A percentile compares a stretch with the other conserved stretches of the same genome.
Conservation (phyloP, 169 alveolate species). For the Plasmodium berghei region DNA sequence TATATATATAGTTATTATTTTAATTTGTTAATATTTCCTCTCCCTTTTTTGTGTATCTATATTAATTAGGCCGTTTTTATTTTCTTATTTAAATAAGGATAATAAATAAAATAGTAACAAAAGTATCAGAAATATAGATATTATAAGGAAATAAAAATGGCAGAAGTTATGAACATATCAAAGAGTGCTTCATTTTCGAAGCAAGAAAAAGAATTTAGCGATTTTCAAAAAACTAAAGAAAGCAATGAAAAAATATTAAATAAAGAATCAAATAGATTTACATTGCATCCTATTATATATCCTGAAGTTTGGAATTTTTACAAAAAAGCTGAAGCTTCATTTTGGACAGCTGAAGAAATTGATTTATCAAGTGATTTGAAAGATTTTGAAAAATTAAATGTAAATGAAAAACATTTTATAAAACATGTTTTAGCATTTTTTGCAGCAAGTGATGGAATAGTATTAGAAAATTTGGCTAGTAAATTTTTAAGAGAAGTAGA, state of each 20-base stretch:
- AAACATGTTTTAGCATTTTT: conserved; percentile 97
- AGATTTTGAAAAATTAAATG: conserved; percentile 95
- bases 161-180: conserved; percentile 58
- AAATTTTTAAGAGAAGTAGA: conserved; percentile 95
- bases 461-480: conserved; percentile 97
- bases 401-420: conserved; percentile 94
- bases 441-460: conserved; percentile 99
- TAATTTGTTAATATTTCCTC: no score
- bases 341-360: conserved; percentile 99
- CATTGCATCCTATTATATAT: conserved; percentile 90
- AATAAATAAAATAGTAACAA: no score
- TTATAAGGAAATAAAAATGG: conserved; percentile 15
- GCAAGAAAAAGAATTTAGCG: conserved; percentile 71
- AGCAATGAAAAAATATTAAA: conserved; percentile 63
- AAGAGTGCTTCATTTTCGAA: conserved; percentile 38
- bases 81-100: no score
- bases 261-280: conserved; percentile 47
- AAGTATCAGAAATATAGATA: no score
- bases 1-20: no score
- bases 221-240: conserved; percentile 68
- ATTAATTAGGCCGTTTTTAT: no score
- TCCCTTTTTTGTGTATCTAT: no score
- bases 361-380: conserved; percentile 95
- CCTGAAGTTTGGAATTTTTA: conserved; percentile 97
- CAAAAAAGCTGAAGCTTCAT: conserved; percentile 98